These are phyloP conservation scores for Croton laevigatus DNA, from an alignment of 441 rosid genomes.

Conservation along the genomic window DNA sequence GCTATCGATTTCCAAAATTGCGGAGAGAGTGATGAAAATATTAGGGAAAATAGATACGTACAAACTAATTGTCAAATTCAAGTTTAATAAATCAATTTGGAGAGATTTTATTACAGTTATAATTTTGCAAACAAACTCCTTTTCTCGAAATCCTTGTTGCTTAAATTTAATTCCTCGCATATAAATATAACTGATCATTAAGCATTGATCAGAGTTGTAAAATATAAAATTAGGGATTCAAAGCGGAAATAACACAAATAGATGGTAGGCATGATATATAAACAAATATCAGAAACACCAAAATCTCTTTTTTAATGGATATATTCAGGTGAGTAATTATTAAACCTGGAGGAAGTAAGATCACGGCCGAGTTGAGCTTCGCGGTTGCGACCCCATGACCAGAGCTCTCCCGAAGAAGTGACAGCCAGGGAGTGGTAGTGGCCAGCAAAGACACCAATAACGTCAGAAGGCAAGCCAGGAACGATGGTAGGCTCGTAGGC, in stretches of 20 bases:
- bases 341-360: conserved; percentile 35
- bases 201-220: background rate
- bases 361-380: conserved; percentile 81
- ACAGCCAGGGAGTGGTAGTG: conserved; percentile 95
- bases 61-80: no score
- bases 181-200: background rate
- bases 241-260: conserved; percentile 14
- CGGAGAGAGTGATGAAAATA: no score
- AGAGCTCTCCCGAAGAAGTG: conserved; percentile 63
- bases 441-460: conserved; percentile 52
- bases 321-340: background rate
- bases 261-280: background rate
- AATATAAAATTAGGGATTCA: background rate
- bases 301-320: background rate
- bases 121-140: no score
- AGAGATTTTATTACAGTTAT: no score
- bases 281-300: background rate
- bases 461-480: conserved; percentile 51
- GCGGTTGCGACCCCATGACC: conserved; percentile 91
- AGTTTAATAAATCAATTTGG: no score
- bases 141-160: background rate
- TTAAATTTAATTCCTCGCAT: background rate
- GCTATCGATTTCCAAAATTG: no score
- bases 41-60: no score
- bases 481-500: conserved; percentile 71